A percentile compares a stretch with the other conserved stretches of the same genome.
Evolutionary conservation across 331 rosid genomes (phyloP).

Genomic region (Arachis monticola): DNA sequence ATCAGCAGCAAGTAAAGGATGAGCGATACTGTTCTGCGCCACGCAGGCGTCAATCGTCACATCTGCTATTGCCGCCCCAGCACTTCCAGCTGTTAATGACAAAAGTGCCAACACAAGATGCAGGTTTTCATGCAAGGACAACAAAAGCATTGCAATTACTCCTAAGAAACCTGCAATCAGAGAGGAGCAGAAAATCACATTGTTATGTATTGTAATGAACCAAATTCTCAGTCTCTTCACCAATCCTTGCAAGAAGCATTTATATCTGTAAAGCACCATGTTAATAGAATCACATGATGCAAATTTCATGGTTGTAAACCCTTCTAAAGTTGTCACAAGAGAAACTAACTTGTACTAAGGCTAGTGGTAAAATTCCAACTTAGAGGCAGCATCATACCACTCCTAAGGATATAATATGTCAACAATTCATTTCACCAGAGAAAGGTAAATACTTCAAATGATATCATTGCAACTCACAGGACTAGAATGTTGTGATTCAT

Average conservation of each 20-base stretch:
- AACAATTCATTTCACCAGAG: neutral
- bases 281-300: constrained; percentile 25
- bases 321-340: constrained; percentile 15
- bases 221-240: constrained; percentile 31
- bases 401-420: neutral
- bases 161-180: constrained; percentile 64
- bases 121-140: constrained; percentile 67
- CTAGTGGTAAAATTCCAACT: neutral
- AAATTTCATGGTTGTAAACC: neutral
- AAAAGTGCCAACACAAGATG: constrained; percentile 77
- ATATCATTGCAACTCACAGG: neutral
- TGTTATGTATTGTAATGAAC: constrained; percentile 14
- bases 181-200: constrained; percentile 27
- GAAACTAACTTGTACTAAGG: constrained; percentile 17
- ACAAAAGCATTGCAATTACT: constrained; percentile 65
- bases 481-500: neutral
- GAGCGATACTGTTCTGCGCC: constrained; percentile 83
- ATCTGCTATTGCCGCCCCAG: constrained; percentile 91
- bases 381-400: neutral
- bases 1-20: constrained; percentile 81
- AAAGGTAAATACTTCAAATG: constrained; percentile 16
- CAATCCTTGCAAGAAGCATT: constrained; percentile 2
- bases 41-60: constrained; percentile 94
- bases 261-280: neutral
- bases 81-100: constrained; percentile 77